A percentile compares a stretch with the other conserved stretches of the same genome.
phyloP scores from a whole-genome alignment of 352 stramenopile species.

The Pythium folliculosum region DNA sequence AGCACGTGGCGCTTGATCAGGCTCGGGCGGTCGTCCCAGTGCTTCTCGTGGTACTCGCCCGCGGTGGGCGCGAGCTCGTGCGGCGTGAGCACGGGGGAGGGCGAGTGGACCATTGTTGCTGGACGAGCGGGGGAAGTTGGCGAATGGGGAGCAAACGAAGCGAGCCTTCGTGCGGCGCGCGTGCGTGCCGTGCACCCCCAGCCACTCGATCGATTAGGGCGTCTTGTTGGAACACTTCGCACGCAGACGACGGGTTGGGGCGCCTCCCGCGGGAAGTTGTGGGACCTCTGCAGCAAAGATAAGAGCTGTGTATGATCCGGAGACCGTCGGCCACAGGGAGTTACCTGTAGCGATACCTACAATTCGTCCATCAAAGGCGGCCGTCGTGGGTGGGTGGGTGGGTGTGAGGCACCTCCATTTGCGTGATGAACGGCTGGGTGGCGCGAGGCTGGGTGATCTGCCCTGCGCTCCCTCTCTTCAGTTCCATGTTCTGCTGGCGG shows the following conservation, averaged over 20 bases:
- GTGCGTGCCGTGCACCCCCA: too few relatives aligned
- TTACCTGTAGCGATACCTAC: background rate
- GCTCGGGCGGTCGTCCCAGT: conserved; percentile 19
- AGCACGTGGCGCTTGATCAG: conserved; percentile 29
- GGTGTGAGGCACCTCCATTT: too few relatives aligned
- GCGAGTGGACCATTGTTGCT: background rate
- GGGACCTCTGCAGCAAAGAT: background rate
- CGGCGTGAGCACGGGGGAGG: conserved; percentile 8
- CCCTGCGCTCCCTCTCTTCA: background rate
- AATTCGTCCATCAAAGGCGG: background rate
- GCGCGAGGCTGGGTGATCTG: background rate
- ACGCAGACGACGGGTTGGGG: too few relatives aligned
- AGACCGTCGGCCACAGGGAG: background rate
- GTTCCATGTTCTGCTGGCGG: too few relatives aligned
- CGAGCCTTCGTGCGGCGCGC: too few relatives aligned
- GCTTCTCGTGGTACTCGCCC: conserved; percentile 11
- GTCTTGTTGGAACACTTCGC: background rate
- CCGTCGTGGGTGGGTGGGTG: too few relatives aligned
- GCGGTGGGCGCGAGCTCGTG: background rate
- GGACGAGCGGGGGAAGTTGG: too few relatives aligned
- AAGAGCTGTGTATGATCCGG: background rate
- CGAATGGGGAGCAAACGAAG: background rate
- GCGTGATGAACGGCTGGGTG: too few relatives aligned
- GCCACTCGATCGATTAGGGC: too few relatives aligned
- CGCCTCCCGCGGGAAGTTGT: background rate